A percentile compares a stretch with the other conserved stretches of the same genome.
phyloP scores from a whole-genome alignment of 371 early-diverging fungal genomes.

The Blakeslea trispora region DNA sequence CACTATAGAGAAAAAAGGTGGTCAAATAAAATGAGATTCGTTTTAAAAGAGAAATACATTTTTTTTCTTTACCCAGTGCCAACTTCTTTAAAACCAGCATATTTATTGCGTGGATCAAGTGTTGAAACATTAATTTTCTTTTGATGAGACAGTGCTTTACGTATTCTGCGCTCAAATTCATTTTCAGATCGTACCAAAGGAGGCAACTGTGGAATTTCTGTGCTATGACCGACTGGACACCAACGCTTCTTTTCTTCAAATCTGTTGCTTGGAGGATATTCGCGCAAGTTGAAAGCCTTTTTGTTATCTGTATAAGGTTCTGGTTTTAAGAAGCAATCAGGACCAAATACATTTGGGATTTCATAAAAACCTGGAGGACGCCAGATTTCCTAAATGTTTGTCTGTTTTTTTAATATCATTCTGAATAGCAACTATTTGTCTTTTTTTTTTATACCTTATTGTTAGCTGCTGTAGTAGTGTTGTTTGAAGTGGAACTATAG shows the following conservation, averaged over 20 bases:
- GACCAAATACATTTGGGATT: conserved; percentile 49
- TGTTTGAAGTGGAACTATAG: conserved; percentile 20
- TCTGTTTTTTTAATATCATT: too few species aligned
- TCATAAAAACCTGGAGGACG: conserved; percentile 48
- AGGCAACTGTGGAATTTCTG: conserved; percentile 47
- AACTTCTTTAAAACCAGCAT: conserved; percentile 48
- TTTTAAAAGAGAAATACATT: too few species aligned
- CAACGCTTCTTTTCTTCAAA: conserved; percentile 29
- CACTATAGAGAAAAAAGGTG: conserved; percentile 27
- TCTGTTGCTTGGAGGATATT: conserved; percentile 29
- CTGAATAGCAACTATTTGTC: too few species aligned
- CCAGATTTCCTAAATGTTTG: conserved; percentile 43
- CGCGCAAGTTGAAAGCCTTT: conserved; percentile 20
- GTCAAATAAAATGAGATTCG: too few species aligned
- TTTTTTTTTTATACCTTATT: not conserved
- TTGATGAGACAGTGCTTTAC: conserved; percentile 39
- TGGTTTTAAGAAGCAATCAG: conserved; percentile 43
- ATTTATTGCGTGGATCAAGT: conserved; percentile 48
- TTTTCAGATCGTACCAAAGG: conserved; percentile 49
- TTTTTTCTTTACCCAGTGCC: conserved; percentile 46
- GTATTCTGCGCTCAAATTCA: conserved; percentile 46
- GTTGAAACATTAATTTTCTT: conserved; percentile 37
- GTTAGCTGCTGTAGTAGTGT: not conserved
- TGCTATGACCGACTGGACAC: conserved; percentile 43
- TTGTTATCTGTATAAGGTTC: conserved; percentile 27